Base-by-base conservation (phyloP, 805 yeast genomes). In the Kurtzmaniella cleridarum region DNA sequence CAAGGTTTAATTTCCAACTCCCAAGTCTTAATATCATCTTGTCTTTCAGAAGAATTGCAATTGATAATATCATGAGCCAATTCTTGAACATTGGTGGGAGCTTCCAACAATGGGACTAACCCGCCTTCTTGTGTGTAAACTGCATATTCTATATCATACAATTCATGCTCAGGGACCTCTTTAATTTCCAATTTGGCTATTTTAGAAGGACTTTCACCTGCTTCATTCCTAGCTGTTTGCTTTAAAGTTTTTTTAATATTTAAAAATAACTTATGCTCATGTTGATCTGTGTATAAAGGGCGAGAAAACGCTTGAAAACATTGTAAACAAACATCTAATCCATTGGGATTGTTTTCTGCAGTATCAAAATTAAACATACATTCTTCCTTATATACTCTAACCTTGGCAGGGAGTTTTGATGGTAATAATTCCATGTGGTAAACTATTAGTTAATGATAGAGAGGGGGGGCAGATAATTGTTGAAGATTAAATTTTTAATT, bases 1-100 rank as follows among this genome's bases (percentile, higher is more conserved):
- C 98, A 93, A 0, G 95, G 78, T 11, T 71, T 55, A 15, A 91
- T 77, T 48, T 90, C 95, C 48, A 85, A 84, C 55, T 88, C 91
- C 99, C 99, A 93, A 1, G 95, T 81, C 50, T 81, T 78, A 40
- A 89, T 76, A 54, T 89, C 95, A 48, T 87, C 76, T 30, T 73
- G 69, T 38, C 69, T 69, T 15, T 74, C 67, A 3, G 77, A 70
- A 0, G 93, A 84, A 24, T 78, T 76, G 1, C 90, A 71, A 5
- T 53, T 57, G 35, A 81, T 48, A 3, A 87, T 70, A 2, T 60
- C 66, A 1, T 69, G 62, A 0, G 76, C 75, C 34, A 67, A 48
- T 7, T 30, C 12, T 34, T 52, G 52, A 24, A 62, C 53, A 5
- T 42, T 32, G 1, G 39, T 47, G 0, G 66, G 53, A 2, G 56